A percentile compares a stretch with the other conserved stretches of the same genome.
Evolutionary conservation across 257 asterid species (phyloP).

Genomic region (Solanum peruvianum): DNA sequence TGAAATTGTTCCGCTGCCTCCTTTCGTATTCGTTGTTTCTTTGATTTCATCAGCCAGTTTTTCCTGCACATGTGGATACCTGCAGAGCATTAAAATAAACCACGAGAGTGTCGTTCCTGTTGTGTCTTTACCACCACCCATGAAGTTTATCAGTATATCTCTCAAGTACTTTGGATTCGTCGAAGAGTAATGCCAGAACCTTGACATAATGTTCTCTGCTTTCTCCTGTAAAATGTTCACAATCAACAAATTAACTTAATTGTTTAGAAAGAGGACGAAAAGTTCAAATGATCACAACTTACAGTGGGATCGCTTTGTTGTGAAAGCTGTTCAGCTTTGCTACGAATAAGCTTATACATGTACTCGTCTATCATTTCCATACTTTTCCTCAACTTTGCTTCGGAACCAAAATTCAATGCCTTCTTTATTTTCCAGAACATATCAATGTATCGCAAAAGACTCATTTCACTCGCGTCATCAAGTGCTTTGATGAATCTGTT

Average conservation of each 20-base stretch:
- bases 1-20: slow-evolving; percentile 5
- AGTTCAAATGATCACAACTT: background rate
- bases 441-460: slow-evolving; percentile 45
- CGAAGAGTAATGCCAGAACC: slow-evolving; percentile 34
- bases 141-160: slow-evolving; percentile 41
- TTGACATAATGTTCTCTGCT: slow-evolving; percentile 45
- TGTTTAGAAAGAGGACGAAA: background rate
- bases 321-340: slow-evolving; percentile 26
- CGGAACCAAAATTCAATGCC: slow-evolving; percentile 31
- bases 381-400: slow-evolving; percentile 32
- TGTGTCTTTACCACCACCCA: background rate
- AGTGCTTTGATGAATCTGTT: slow-evolving; percentile 37
- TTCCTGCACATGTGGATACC: slow-evolving; percentile 40
- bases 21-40: slow-evolving; percentile 5
- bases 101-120: slow-evolving; percentile 34
- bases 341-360: slow-evolving; percentile 31
- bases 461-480: slow-evolving; percentile 42
- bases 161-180: slow-evolving; percentile 40
- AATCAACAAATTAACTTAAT: background rate
- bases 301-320: slow-evolving; percentile 8
- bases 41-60: slow-evolving; percentile 32
- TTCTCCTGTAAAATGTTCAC: slow-evolving; percentile 1
- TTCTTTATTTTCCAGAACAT: slow-evolving; percentile 41
- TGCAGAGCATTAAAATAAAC: slow-evolving; percentile 55
- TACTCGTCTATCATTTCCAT: slow-evolving; percentile 30